phyloP scores from a whole-genome alignment of 2,329 filamentous ascomycete genomes.

The Fusarium luffae region DNA sequence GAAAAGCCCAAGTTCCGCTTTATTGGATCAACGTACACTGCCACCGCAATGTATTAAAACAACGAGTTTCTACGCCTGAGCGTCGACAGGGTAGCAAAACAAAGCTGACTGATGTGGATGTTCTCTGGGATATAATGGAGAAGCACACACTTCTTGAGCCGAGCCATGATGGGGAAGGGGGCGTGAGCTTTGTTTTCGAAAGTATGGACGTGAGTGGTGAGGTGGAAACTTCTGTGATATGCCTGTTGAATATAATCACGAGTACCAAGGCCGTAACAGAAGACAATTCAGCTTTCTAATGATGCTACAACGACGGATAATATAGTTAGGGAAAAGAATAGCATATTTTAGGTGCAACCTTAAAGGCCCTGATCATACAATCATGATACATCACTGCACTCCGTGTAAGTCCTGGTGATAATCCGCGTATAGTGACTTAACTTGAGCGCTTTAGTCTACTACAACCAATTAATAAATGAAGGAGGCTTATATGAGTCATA shows the following conservation, averaged over 20 bases:
- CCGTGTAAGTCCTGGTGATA: too few relatives aligned
- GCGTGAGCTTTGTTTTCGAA: background rate
- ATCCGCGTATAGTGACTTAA: too few relatives aligned
- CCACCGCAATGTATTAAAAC: background rate
- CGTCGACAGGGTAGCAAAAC: background rate
- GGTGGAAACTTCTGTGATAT: background rate
- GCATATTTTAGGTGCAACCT: too few relatives aligned
- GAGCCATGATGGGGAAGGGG: background rate
- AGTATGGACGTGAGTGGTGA: background rate
- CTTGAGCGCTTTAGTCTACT: too few relatives aligned
- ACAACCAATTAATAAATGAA: too few relatives aligned
- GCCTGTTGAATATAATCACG: background rate
- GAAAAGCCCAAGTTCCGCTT: background rate
- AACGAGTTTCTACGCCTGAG: background rate
- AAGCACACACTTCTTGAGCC: background rate
- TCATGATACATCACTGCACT: too few relatives aligned
- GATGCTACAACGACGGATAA: background rate
- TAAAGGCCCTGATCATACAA: too few relatives aligned
- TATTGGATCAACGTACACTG: conserved; percentile 28
- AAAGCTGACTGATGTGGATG: background rate
- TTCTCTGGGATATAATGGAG: background rate
- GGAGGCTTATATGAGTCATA: too few relatives aligned
- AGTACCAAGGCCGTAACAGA: background rate
- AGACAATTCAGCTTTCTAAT: too few relatives aligned
- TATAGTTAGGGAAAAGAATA: too few relatives aligned